phyloP scores from a whole-genome alignment of 2,329 filamentous ascomycete genomes.

The Leptographium flavum region DNA sequence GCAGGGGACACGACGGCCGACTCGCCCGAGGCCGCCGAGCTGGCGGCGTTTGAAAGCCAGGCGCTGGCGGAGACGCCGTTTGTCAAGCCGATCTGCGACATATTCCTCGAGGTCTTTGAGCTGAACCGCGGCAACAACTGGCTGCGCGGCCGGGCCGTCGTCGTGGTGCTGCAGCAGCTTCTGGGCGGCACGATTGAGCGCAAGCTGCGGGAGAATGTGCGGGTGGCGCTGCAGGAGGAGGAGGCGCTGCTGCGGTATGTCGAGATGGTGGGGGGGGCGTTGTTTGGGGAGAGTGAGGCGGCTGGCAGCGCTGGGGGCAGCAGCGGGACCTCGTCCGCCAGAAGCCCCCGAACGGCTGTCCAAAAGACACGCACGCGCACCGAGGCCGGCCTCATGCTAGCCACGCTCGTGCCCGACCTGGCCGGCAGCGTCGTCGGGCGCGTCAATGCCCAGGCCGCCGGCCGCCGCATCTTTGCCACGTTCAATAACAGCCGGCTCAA shows the following conservation, averaged over 20 bases:
- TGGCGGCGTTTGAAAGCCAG: constrained; percentile 57
- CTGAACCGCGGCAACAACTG: constrained; percentile 92
- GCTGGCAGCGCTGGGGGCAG: too few species aligned
- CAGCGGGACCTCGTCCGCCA: constrained; percentile 20
- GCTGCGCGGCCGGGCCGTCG: constrained; percentile 87
- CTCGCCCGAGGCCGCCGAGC: constrained; percentile 66
- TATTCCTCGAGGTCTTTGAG: constrained; percentile 92
- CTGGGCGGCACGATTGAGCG: constrained; percentile 92
- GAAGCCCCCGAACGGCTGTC: constrained; percentile 40
- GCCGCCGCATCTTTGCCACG: constrained; percentile 75
- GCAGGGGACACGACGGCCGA: background rate
- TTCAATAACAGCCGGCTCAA: constrained; percentile 86
- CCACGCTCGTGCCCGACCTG: constrained; percentile 78
- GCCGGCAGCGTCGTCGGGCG: constrained; percentile 87
- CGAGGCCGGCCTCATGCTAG: constrained; percentile 80
- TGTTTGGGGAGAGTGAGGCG: constrained; percentile 38
- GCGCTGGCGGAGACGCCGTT: constrained; percentile 63
- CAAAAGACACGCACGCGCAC: constrained; percentile 71
- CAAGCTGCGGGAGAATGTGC: constrained; percentile 78
- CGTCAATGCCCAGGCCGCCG: constrained; percentile 80
- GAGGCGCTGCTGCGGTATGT: constrained; percentile 70
- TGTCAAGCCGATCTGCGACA: constrained; percentile 94
- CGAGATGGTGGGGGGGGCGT: constrained; percentile 51
- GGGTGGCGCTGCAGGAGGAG: constrained; percentile 63
- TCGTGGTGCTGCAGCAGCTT: constrained; percentile 90